Evolutionary conservation across 1,284 basidiomycete genomes (phyloP).

Genomic region (Takashimella tepidaria): DNA sequence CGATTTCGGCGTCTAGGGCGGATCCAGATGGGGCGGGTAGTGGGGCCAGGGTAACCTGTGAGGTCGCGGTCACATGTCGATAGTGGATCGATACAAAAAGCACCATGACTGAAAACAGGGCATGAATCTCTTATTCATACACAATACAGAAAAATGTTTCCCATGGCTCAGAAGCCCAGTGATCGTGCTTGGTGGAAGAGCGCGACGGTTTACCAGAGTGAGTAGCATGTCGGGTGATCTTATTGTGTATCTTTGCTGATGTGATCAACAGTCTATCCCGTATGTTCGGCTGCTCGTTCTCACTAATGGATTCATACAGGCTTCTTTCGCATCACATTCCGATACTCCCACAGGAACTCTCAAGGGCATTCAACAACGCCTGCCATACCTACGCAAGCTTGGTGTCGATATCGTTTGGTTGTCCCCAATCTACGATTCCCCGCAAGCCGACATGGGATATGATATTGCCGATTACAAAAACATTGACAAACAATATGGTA

Average conservation of each 20-base stretch:
- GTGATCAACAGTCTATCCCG: slow-evolving; percentile 17
- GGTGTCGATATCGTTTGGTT: slow-evolving; percentile 51
- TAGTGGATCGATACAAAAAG: too few species aligned
- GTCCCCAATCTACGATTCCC: slow-evolving; percentile 36
- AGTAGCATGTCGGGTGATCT: not conserved
- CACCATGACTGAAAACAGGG: too few species aligned
- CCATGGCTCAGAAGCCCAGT: too few species aligned
- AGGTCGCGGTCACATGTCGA: too few species aligned
- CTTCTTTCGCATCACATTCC: slow-evolving; percentile 26
- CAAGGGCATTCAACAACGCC: slow-evolving; percentile 46
- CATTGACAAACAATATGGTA: slow-evolving; percentile 49
- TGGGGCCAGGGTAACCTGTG: too few species aligned
- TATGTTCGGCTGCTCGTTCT: too few species aligned
- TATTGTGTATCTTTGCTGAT: slow-evolving; percentile 1
- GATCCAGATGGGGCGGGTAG: too few species aligned
- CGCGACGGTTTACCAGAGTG: slow-evolving; percentile 36
- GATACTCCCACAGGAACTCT: slow-evolving; percentile 48
- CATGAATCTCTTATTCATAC: too few species aligned
- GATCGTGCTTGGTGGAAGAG: slow-evolving; percentile 41
- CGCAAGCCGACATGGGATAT: slow-evolving; percentile 43
- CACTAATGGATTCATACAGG: not conserved
- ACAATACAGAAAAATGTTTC: too few species aligned
- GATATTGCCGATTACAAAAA: slow-evolving; percentile 47
- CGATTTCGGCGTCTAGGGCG: too few species aligned
- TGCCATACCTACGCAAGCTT: slow-evolving; percentile 50